These are phyloP conservation scores for Neoascochyta sp. DNA, from an alignment of 2,329 filamentous ascomycete species.

Conservation along the genomic window DNA sequence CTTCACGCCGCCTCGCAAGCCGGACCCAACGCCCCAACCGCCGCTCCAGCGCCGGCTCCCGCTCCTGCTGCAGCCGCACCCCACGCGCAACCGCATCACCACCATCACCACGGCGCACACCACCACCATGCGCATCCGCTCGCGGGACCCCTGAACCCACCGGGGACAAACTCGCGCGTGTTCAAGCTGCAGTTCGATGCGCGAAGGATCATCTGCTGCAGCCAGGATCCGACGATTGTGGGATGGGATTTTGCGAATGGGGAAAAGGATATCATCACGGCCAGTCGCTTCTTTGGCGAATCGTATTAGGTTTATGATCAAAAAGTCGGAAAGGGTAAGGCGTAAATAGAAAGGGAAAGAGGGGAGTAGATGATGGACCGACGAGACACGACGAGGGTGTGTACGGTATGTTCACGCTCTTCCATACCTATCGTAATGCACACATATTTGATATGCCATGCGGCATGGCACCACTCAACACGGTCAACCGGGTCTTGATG, in stretches of 20 bases:
- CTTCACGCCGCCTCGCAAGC: conserved; percentile 35
- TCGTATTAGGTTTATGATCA: conserved; percentile 15
- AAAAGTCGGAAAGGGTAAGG: no score
- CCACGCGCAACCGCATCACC: conserved; percentile 20
- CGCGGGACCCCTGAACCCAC: conserved; percentile 23
- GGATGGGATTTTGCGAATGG: conserved; percentile 97
- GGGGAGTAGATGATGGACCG: no score
- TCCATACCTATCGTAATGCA: no score
- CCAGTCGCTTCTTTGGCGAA: conserved; percentile 69
- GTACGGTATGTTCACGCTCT: no score
- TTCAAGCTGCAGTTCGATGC: conserved; percentile 98
- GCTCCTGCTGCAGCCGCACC: conserved; percentile 14
- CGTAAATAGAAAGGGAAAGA: no score
- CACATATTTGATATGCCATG: no score
- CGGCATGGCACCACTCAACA: no score
- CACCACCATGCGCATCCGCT: conserved; percentile 31
- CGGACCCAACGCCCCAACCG: conserved; percentile 5
- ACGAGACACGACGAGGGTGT: no score
- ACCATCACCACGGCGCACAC: conserved; percentile 26
- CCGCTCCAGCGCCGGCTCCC: conserved; percentile 7
- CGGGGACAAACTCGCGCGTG: conserved; percentile 58
- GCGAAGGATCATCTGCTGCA: conserved; percentile 88
- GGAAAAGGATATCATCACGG: conserved; percentile 74
- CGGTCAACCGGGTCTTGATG: no score
- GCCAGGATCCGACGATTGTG: conserved; percentile 85